These are phyloP conservation scores for Fusarium heterosporum DNA, from an alignment of 2,329 filamentous ascomycete species.

Conservation along the genomic window DNA sequence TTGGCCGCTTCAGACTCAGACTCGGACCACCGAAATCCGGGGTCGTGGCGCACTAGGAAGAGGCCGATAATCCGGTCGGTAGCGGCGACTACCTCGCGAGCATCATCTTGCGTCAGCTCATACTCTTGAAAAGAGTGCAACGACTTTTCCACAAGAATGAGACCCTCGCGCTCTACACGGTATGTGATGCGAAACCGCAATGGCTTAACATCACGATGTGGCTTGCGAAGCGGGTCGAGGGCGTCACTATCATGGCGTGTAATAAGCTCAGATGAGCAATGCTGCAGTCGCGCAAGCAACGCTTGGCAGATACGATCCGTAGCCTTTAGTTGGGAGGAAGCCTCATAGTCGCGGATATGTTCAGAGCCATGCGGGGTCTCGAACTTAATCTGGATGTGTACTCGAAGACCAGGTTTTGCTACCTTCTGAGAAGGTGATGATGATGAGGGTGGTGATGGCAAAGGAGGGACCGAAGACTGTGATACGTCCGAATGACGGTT, in stretches of 20 bases:
- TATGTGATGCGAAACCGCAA: conserved; percentile 63
- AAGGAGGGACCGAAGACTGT: conserved; percentile 35
- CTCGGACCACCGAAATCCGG: conserved; percentile 61
- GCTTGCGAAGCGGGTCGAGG: conserved; percentile 53
- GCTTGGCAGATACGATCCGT: conserved; percentile 62
- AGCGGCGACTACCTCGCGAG: conserved; percentile 61
- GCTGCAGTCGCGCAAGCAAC: conserved; percentile 62
- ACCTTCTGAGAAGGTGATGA: conserved; percentile 21
- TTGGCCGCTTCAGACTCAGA: conserved; percentile 54
- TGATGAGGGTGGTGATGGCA: conserved; percentile 23
- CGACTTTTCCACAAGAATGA: conserved; percentile 58
- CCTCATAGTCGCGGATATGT: conserved; percentile 60
- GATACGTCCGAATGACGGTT: conserved; percentile 40
- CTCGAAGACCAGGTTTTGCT: conserved; percentile 50
- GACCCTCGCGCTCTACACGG: conserved; percentile 57
- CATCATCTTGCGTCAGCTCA: conserved; percentile 56
- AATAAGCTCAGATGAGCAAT: conserved; percentile 65
- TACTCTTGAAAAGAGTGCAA: conserved; percentile 64
- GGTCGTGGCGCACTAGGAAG: conserved; percentile 63
- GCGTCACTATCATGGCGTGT: conserved; percentile 64
- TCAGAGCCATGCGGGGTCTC: conserved; percentile 58
- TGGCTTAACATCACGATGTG: conserved; percentile 55
- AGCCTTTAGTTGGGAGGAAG: conserved; percentile 58
- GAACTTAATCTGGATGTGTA: conserved; percentile 61
- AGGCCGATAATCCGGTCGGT: conserved; percentile 63